phyloP scores from a whole-genome alignment of 371 early-diverging fungal species.

The Nematocida sp. region DNA sequence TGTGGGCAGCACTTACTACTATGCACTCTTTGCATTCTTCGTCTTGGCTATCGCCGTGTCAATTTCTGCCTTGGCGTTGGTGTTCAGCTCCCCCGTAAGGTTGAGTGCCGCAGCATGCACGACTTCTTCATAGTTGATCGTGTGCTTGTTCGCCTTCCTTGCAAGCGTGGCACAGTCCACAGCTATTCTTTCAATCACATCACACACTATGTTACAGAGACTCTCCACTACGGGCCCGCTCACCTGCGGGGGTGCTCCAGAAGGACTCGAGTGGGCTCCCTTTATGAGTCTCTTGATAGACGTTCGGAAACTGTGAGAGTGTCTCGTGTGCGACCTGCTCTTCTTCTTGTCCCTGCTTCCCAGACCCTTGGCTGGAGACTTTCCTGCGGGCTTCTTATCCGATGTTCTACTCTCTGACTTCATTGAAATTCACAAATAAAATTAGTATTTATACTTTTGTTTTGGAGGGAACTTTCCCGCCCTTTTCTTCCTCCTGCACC shows the following conservation, averaged over 20 bases:
- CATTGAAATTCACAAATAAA: conserved; percentile 42
- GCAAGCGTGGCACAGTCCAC: conserved; percentile 55
- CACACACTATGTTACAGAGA: conserved; percentile 62
- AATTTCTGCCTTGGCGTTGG: conserved; percentile 62
- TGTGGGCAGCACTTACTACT: no score
- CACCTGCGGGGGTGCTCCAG: conserved; percentile 45
- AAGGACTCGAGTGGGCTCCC: conserved; percentile 34
- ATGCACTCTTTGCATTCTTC: no score
- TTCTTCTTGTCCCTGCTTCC: conserved; percentile 39
- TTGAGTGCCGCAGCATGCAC: conserved; percentile 57
- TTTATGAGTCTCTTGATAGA: conserved; percentile 52
- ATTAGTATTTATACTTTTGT: conserved; percentile 49
- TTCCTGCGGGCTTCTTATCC: conserved; percentile 50
- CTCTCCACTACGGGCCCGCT: conserved; percentile 55
- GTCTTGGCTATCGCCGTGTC: conserved; percentile 58
- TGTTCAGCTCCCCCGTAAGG: conserved; percentile 60
- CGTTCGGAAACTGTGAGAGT: conserved; percentile 37
- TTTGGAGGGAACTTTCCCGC: conserved; percentile 49
- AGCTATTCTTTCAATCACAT: conserved; percentile 55
- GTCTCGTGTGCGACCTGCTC: conserved; percentile 7
- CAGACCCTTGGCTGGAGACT: conserved; percentile 50
- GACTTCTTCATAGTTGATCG: conserved; percentile 64
- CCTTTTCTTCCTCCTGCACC: no score
- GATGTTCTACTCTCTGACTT: conserved; percentile 20
- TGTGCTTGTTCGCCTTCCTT: conserved; percentile 63